These are phyloP conservation scores for Vigna unguiculata DNA, from an alignment of 306 rosid species.

Conservation along the genomic window DNA sequence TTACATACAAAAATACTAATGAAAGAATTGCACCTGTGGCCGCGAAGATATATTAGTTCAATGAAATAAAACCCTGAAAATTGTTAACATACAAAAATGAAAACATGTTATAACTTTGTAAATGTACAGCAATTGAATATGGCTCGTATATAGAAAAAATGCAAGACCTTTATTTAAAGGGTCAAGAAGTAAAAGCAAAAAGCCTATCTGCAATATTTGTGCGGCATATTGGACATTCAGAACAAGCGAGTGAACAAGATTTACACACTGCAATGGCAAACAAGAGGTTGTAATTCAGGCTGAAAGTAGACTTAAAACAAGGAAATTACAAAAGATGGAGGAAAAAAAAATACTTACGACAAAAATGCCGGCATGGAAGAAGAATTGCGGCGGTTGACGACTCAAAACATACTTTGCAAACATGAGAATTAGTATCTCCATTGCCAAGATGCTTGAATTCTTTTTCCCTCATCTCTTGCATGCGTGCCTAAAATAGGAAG, in stretches of 20 bases:
- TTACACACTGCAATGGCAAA: conserved; percentile 69
- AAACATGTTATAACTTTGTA: conserved; percentile 30
- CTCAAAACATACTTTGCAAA: conserved; percentile 96
- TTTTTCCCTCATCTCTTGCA: conserved; percentile 97
- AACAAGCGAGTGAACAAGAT: conserved; percentile 97
- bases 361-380: conserved; percentile 97
- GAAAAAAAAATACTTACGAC: conserved; percentile 33
- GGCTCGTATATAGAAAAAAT: conserved; percentile 17
- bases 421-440: conserved; percentile 90
- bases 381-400: conserved; percentile 97
- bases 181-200: conserved; percentile 86
- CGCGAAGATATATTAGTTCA: conserved; percentile 46
- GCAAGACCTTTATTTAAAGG: conserved; percentile 56
- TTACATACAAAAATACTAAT: conserved; percentile 77
- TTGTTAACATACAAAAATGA: conserved; percentile 32
- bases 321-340: conserved; percentile 17
- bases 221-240: conserved; percentile 97
- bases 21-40: conserved; percentile 73
- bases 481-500: conserved; percentile 74
- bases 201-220: conserved; percentile 93
- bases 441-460: conserved; percentile 79
- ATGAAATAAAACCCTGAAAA: conserved; percentile 62
- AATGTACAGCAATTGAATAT: conserved; percentile 12
- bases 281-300: conserved; percentile 33
- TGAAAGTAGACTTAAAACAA: conserved; percentile 12